A percentile compares a stretch with the other conserved stretches of the same genome.
phyloP scores from a whole-genome alignment of 352 stramenopile species.

The Globisporangium nagaii region DNA sequence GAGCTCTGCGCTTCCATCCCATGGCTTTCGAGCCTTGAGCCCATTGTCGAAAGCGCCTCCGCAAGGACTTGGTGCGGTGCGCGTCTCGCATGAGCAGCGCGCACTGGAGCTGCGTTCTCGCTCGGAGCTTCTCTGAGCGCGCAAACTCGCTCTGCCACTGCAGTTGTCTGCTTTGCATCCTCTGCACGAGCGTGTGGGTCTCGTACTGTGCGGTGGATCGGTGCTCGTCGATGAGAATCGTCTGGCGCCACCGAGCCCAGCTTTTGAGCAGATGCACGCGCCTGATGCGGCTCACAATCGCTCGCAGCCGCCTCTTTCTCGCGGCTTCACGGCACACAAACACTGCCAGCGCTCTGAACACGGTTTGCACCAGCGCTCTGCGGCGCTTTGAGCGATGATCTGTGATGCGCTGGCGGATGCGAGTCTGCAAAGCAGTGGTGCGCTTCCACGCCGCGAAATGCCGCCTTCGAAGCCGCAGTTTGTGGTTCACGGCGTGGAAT shows the following conservation, averaged over 20 bases:
- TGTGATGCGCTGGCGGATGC: background rate
- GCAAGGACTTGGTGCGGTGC: background rate
- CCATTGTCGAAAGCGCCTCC: background rate
- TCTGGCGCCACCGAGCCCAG: constrained; percentile 16
- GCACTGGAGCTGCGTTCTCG: constrained; percentile 3
- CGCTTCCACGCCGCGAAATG: constrained; percentile 17
- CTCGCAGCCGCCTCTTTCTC: constrained; percentile 13
- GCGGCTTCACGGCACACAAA: constrained; percentile 8
- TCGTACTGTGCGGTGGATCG: background rate
- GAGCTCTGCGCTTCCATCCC: background rate
- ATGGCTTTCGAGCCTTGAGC: background rate
- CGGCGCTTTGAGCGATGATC: background rate
- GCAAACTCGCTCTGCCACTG: background rate
- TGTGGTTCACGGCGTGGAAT: constrained; percentile 15
- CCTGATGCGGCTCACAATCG: constrained; percentile 9
- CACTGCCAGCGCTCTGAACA: constrained; percentile 9
- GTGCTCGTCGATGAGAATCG: background rate
- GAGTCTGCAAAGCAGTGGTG: background rate
- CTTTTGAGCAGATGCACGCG: constrained; percentile 13
- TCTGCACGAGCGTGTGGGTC: background rate
- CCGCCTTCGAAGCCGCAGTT: constrained; percentile 1
- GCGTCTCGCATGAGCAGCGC: constrained; percentile 6
- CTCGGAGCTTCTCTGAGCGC: constrained; percentile 3
- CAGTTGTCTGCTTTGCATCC: background rate
- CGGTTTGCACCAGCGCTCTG: background rate